A percentile compares a stretch with the other conserved stretches of the same genome.
phyloP scores from a whole-genome alignment of 2,329 filamentous ascomycete species.

The Venturia asperata region DNA sequence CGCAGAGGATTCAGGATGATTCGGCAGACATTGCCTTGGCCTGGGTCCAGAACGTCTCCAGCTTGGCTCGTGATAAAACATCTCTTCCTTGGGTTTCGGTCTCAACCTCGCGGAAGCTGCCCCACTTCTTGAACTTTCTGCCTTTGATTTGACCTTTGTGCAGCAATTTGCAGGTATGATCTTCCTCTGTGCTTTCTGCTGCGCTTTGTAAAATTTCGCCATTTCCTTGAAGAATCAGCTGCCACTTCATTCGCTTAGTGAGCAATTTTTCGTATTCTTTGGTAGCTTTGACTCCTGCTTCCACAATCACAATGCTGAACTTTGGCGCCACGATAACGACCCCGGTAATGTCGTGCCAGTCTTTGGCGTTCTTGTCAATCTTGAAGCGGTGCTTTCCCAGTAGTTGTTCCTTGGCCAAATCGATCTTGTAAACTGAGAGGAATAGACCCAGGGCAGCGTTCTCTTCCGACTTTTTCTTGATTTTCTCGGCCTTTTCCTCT shows the following conservation, averaged over 20 bases:
- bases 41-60: constrained; percentile 92
- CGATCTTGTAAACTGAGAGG: constrained; percentile 79
- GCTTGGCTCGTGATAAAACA: constrained; percentile 68
- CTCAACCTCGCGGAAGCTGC: constrained; percentile 76
- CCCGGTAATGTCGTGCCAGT: constrained; percentile 69
- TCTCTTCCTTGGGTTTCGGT: constrained; percentile 85
- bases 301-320: constrained; percentile 83
- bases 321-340: constrained; percentile 88
- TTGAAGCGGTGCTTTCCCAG: constrained; percentile 94
- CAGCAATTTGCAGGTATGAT: constrained; percentile 74
- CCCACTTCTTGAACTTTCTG: constrained; percentile 78
- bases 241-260: constrained; percentile 91
- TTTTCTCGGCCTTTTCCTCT: constrained; percentile 78
- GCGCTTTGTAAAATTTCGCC: constrained; percentile 32
- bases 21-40: constrained; percentile 52
- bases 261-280: constrained; percentile 87
- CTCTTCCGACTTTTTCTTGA: constrained; percentile 72
- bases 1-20: background rate
- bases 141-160: constrained; percentile 87
- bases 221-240: constrained; percentile 70
- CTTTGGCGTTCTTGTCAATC: constrained; percentile 85
- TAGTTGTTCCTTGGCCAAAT: constrained; percentile 53
- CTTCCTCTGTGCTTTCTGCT: constrained; percentile 55
- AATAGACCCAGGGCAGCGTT: constrained; percentile 82
- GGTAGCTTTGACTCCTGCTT: constrained; percentile 86